Evolutionary conservation across 257 asterid genomes (phyloP).

Genomic region (Solanum chmielewskii): DNA sequence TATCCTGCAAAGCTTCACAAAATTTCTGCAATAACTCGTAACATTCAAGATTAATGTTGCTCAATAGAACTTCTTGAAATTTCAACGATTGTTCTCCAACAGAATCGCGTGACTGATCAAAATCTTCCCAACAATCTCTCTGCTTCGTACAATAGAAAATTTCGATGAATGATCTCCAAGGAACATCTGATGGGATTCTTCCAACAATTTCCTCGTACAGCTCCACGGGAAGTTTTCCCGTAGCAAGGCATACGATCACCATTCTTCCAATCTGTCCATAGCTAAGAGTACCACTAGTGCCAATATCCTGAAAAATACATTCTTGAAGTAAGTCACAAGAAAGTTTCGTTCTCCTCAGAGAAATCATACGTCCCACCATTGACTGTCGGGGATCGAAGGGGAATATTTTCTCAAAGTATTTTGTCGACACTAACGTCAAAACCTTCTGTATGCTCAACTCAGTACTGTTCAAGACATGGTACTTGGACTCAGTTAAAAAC

Average conservation of each 20-base stretch:
- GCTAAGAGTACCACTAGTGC: constrained; percentile 4
- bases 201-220: constrained; percentile 6
- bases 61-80: not conserved
- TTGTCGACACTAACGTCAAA: constrained; percentile 1
- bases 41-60: not conserved
- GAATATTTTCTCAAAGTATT: constrained; percentile 28
- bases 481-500: constrained; percentile 7
- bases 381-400: constrained; percentile 29
- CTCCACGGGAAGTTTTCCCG: constrained; percentile 7
- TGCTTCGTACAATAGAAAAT: not conserved
- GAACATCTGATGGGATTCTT: not conserved
- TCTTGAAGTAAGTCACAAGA: constrained; percentile 30
- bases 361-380: constrained; percentile 15
- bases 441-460: constrained; percentile 4
- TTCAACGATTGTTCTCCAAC: not conserved
- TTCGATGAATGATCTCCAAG: constrained; percentile 34
- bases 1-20: constrained; percentile 19
- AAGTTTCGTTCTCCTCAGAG: constrained; percentile 20
- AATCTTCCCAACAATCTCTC: not conserved
- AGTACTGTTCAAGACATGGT: not conserved
- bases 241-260: constrained; percentile 32
- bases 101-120: not conserved
- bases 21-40: constrained; percentile 5
- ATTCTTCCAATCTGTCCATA: constrained; percentile 33
- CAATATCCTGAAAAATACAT: constrained; percentile 6